Evolutionary conservation across 306 rosid species (phyloP).

Genomic region (Dryas octopetala): DNA sequence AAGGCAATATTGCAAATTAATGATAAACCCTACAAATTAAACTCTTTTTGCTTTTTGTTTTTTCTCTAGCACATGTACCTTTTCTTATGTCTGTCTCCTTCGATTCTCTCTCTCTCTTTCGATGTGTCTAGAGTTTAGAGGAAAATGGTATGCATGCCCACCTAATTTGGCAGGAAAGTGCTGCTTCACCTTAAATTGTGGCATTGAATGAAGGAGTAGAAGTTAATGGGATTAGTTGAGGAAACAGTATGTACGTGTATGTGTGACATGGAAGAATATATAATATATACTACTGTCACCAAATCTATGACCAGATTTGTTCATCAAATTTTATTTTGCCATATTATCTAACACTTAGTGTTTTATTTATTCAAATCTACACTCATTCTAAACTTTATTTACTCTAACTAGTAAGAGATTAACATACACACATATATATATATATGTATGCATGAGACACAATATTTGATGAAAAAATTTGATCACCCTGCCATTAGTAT

Average conservation of each 20-base stretch:
- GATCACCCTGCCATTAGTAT: too few relatives aligned
- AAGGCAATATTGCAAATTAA: neutral
- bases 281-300: too few relatives aligned
- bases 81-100: neutral
- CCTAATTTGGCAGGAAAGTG: slow-evolving; percentile 32
- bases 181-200: slow-evolving; percentile 14
- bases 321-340: too few relatives aligned
- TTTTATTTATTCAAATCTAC: too few relatives aligned
- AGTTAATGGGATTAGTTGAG: slow-evolving; percentile 35
- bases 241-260: neutral
- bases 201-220: slow-evolving; percentile 35
- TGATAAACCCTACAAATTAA: neutral
- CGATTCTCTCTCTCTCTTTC: neutral
- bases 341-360: too few relatives aligned
- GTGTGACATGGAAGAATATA: neutral
- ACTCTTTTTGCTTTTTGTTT: neutral
- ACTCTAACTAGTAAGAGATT: too few relatives aligned
- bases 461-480: too few relatives aligned
- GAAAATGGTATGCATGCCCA: slow-evolving; percentile 7
- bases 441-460: too few relatives aligned
- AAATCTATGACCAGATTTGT: too few relatives aligned
- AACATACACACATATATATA: too few relatives aligned
- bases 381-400: too few relatives aligned
- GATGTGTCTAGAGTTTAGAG: neutral
- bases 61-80: too few relatives aligned